Percentiles rank a stretch among this genome's conserved stretches.
These are phyloP conservation scores for Geranium brycei DNA, from an alignment of 345 rosid species.

Conservation along the genomic window DNA sequence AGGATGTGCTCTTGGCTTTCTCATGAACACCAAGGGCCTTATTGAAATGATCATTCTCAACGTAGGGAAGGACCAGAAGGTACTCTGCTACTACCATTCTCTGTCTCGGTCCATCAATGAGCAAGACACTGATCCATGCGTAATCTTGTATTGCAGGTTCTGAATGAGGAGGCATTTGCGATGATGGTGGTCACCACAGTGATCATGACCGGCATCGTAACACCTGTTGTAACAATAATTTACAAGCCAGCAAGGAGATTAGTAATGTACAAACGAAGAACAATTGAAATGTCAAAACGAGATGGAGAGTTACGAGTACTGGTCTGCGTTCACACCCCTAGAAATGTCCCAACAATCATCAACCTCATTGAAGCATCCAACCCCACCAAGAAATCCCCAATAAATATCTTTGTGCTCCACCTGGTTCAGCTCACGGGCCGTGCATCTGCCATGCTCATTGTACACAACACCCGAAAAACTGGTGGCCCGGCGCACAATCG, in stretches of 20 bases:
- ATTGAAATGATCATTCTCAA: constrained; percentile 84
- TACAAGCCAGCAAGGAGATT: constrained; percentile 53
- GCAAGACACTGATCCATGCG: not conserved
- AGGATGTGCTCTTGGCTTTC: constrained; percentile 74
- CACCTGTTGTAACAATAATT: constrained; percentile 45
- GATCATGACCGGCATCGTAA: constrained; percentile 58
- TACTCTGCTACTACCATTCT: constrained; percentile 6
- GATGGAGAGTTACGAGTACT: constrained; percentile 57
- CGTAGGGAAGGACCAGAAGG: constrained; percentile 83
- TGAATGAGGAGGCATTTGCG: constrained; percentile 68
- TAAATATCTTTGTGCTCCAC: constrained; percentile 71
- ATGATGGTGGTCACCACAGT: constrained; percentile 71
- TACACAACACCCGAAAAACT: constrained; percentile 59
- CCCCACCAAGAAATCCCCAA: constrained; percentile 65
- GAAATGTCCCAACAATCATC: constrained; percentile 80
- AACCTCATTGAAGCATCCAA: constrained; percentile 77
- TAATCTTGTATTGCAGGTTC: constrained; percentile 29
- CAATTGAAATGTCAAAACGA: constrained; percentile 49
- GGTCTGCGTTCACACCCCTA: constrained; percentile 72
- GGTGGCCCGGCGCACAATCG: constrained; percentile 64
- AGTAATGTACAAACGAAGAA: constrained; percentile 55
- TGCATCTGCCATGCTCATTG: constrained; percentile 89
- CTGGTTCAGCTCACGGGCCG: constrained; percentile 91
- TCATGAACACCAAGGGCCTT: constrained; percentile 91
- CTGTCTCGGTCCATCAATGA: not conserved